These are phyloP conservation scores for Puccinia brachypodii DNA, from an alignment of 1,284 basidiomycete species.

Conservation along the genomic window DNA sequence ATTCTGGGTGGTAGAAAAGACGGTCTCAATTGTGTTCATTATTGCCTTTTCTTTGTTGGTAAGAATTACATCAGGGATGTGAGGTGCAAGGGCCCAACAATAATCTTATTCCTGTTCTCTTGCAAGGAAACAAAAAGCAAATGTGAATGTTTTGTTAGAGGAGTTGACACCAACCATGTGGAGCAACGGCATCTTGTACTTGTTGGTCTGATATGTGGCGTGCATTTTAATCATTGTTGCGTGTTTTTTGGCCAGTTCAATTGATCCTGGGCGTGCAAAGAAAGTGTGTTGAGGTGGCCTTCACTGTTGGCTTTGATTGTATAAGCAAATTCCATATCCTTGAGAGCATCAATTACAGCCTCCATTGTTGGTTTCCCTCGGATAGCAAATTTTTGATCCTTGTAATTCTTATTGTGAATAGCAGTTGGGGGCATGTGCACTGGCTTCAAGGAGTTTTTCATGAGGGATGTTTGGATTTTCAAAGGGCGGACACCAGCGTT, in stretches of 20 bases:
- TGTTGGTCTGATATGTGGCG: background rate
- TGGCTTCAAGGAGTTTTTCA: no score
- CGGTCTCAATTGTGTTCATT: background rate
- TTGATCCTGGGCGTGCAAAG: background rate
- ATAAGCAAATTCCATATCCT: no score
- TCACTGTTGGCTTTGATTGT: no score
- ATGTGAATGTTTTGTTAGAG: background rate
- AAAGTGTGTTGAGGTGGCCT: no score
- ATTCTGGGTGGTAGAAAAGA: conserved; percentile 1
- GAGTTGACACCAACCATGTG: background rate
- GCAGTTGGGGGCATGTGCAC: no score
- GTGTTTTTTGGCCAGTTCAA: background rate
- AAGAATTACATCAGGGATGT: background rate
- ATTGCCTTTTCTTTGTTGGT: background rate
- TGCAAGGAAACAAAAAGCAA: background rate
- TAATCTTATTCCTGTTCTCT: background rate
- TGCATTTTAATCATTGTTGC: background rate
- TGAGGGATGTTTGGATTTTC: no score
- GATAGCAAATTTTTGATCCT: no score
- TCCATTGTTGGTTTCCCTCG: no score
- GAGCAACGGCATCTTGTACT: background rate
- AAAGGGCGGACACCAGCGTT: no score
- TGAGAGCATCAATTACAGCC: no score
- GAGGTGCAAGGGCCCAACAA: background rate
- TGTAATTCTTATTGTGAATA: no score